Percentiles rank a stretch among this genome's conserved stretches.
Evolutionary conservation across 768 basidiomycete genomes (phyloP).

Genomic region (Daedalea quercina): DNA sequence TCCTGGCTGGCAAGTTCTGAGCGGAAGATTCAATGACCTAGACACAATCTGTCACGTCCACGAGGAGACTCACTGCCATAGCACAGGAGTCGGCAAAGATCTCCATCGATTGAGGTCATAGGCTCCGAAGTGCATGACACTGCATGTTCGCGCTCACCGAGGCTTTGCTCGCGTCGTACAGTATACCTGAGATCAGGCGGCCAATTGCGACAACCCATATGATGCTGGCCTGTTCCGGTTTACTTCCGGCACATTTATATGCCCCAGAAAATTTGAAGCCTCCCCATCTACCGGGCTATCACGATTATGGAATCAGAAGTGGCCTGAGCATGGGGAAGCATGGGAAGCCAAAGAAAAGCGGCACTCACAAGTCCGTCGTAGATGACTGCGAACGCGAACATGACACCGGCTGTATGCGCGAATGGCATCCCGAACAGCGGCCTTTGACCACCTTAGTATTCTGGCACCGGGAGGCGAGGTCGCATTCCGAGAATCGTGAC

Average conservation of each 20-base stretch:
- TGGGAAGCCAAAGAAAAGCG: neutral
- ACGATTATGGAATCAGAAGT: neutral
- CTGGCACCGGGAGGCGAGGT: conserved; percentile 17
- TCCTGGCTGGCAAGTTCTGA: too few species aligned
- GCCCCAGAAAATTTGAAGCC: conserved; percentile 16
- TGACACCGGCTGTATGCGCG: conserved; percentile 12
- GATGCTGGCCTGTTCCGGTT: conserved; percentile 15
- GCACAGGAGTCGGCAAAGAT: conserved; percentile 14
- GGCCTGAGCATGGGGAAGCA: conserved; percentile 4
- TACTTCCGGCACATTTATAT: conserved; percentile 13
- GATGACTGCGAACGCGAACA: conserved; percentile 18
- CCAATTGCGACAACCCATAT: conserved; percentile 15
- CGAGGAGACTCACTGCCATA: conserved; percentile 5
- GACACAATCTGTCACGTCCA: too few species aligned
- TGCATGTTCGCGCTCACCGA: neutral
- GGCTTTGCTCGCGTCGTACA: conserved; percentile 15
- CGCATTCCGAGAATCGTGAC: conserved; percentile 12
- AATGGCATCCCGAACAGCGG: conserved; percentile 17
- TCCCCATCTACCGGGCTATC: conserved; percentile 15
- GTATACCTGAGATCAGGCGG: conserved; percentile 15
- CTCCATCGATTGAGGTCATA: conserved; percentile 12
- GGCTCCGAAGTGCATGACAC: neutral
- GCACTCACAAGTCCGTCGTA: conserved; percentile 17
- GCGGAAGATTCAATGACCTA: too few species aligned
- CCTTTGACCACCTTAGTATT: conserved; percentile 9